Percentiles rank a stretch among this genome's conserved stretches.
Evolutionary conservation across 805 yeast species (phyloP).

Genomic region (Ogataea neopini): DNA sequence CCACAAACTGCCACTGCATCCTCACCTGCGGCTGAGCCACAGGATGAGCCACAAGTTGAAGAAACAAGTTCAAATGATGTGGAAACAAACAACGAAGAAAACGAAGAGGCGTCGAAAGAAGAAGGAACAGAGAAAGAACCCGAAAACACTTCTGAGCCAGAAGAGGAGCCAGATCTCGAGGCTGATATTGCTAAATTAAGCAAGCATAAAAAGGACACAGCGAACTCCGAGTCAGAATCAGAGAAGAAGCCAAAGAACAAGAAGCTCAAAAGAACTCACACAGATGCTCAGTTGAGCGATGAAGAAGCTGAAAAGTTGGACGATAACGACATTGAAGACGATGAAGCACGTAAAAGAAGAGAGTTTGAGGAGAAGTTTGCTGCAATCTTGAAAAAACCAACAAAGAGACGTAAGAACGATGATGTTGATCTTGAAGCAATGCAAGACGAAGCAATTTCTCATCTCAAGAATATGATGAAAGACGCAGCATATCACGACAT

Average conservation of each 20-base stretch:
- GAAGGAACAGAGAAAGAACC: slow-evolving; percentile 4
- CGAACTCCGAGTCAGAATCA: slow-evolving; percentile 3
- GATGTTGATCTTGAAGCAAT: slow-evolving; percentile 94
- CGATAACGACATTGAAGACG: slow-evolving; percentile 27
- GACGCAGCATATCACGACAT: slow-evolving; percentile 76
- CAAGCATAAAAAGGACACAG: slow-evolving; percentile 9
- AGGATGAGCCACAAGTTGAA: background rate
- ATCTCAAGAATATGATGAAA: slow-evolving; percentile 86
- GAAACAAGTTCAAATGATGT: background rate
- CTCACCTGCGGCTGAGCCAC: too few species aligned
- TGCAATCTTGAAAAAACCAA: slow-evolving; percentile 65
- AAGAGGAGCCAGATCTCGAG: slow-evolving; percentile 8
- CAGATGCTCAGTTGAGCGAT: slow-evolving; percentile 5
- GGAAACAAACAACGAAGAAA: background rate
- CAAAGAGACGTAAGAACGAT: slow-evolving; percentile 66
- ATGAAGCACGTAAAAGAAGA: slow-evolving; percentile 55
- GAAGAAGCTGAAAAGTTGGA: slow-evolving; percentile 12
- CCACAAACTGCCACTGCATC: background rate
- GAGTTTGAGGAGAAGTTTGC: slow-evolving; percentile 81
- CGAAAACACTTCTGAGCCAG: slow-evolving; percentile 4
- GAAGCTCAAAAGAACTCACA: slow-evolving; percentile 16
- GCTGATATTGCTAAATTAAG: slow-evolving; percentile 11
- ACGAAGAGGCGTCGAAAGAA: background rate
- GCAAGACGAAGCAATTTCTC: slow-evolving; percentile 88
- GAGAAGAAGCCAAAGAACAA: slow-evolving; percentile 15